Percentiles rank a stretch among this genome's conserved stretches.
phyloP scores from a whole-genome alignment of 2,329 filamentous ascomycete species.

The Fusarium phyllophilum region DNA sequence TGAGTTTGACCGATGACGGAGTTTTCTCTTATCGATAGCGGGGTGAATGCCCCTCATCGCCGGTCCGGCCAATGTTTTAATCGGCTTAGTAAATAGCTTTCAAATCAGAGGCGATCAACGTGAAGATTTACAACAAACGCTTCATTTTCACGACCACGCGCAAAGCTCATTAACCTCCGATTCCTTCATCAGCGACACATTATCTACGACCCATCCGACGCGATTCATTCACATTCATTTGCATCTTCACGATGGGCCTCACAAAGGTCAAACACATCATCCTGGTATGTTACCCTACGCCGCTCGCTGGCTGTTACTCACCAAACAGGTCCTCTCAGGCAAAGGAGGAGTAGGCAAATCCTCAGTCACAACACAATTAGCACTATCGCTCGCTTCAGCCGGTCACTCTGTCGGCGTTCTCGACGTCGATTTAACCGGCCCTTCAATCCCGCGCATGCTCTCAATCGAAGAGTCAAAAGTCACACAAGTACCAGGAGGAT shows the following conservation, averaged over 20 bases:
- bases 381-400: slow-evolving; percentile 84
- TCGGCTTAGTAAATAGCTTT: slow-evolving; percentile 45
- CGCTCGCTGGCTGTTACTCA: slow-evolving; percentile 13
- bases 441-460: slow-evolving; percentile 95
- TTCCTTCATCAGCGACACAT: accelerated
- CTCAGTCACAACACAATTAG: slow-evolving; percentile 95
- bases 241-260: slow-evolving; percentile 46
- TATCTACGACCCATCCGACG: neutral
- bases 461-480: slow-evolving; percentile 90
- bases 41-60: slow-evolving; percentile 26
- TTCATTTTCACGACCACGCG: neutral
- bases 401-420: slow-evolving; percentile 93
- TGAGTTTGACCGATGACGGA: slow-evolving; percentile 11
- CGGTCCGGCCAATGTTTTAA: slow-evolving; percentile 32
- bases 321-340: slow-evolving; percentile 79
- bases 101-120: slow-evolving; percentile 36
- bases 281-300: slow-evolving; percentile 62
- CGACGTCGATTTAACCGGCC: slow-evolving; percentile 94
- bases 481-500: slow-evolving; percentile 88
- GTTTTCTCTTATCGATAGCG: slow-evolving; percentile 20
- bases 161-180: too few relatives aligned
- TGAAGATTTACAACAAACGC: neutral
- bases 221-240: neutral
- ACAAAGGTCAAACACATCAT: slow-evolving; percentile 79
- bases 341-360: slow-evolving; percentile 99